Conservation (phyloP, 2,329 filamentous ascomycete species). For the Xylogone sp. region DNA sequence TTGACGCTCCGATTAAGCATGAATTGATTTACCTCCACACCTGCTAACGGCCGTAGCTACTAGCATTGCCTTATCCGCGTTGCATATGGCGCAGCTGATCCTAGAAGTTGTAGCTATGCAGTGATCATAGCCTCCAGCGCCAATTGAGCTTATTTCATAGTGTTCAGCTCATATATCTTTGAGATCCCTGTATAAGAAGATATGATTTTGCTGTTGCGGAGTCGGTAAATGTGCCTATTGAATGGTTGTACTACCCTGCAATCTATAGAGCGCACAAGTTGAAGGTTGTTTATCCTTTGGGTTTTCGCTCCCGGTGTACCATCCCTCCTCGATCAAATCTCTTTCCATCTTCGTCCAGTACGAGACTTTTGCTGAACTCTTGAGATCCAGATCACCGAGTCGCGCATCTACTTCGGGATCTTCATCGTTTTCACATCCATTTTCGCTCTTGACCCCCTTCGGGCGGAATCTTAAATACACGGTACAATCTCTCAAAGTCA, state of each 20-base stretch:
- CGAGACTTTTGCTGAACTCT: conserved; percentile 62
- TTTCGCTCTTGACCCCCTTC: conserved; percentile 7
- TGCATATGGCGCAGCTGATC: too few relatives aligned
- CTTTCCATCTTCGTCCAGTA: conserved; percentile 67
- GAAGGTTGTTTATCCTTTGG: conserved; percentile 7
- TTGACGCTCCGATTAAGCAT: too few relatives aligned
- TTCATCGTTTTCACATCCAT: conserved; percentile 14
- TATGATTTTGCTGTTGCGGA: too few relatives aligned
- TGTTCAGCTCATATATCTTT: too few relatives aligned
- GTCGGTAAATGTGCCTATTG: too few relatives aligned
- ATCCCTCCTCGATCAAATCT: conserved; percentile 61
- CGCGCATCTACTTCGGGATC: conserved; percentile 45
- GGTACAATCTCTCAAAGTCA: conserved; percentile 79
- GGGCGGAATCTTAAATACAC: conserved; percentile 60
- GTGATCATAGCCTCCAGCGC: too few relatives aligned
- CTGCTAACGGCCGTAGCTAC: too few relatives aligned
- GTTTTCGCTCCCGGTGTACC: conserved; percentile 50
- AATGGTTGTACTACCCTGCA: background rate
- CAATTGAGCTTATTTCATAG: too few relatives aligned
- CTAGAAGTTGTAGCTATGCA: too few relatives aligned
- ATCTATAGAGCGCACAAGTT: conserved; percentile 2
- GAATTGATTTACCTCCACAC: too few relatives aligned
- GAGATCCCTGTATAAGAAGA: too few relatives aligned
- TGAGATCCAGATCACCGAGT: conserved; percentile 75
- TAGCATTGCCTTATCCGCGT: too few relatives aligned